Conservation (phyloP, 2,329 filamentous ascomycete genomes). For the Clarireedia paspali region DNA sequence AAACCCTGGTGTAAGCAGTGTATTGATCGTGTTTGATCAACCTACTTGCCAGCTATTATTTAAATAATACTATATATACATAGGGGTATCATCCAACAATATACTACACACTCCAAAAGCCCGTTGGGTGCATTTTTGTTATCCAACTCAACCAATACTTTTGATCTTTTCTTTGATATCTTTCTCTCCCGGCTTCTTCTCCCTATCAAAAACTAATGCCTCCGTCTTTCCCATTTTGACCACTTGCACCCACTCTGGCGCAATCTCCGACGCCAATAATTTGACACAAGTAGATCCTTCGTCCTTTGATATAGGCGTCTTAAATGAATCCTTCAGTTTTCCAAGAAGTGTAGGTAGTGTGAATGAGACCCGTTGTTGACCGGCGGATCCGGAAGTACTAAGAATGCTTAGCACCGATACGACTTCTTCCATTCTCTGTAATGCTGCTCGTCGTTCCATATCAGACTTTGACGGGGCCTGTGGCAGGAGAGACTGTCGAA, state of each 20-base stretch:
- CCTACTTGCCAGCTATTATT: background rate
- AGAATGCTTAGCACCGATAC: constrained; percentile 61
- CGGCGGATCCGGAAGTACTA: constrained; percentile 42
- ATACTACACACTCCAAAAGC: background rate
- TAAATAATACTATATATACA: background rate
- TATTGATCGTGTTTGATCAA: background rate
- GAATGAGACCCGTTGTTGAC: constrained; percentile 54
- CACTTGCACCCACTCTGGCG: constrained; percentile 42
- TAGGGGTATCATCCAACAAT: constrained; percentile 3
- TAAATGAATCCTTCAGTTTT: constrained; percentile 60
- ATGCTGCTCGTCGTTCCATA: constrained; percentile 53
- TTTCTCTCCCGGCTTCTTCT: constrained; percentile 22
- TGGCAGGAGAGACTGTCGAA: constrained; percentile 38
- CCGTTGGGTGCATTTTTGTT: background rate
- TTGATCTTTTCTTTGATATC: constrained; percentile 23
- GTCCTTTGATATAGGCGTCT: constrained; percentile 36
- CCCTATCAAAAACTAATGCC: constrained; percentile 37
- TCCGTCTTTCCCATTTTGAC: constrained; percentile 37
- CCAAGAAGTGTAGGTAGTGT: constrained; percentile 54
- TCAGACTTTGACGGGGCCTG: constrained; percentile 44
- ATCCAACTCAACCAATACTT: constrained; percentile 8
- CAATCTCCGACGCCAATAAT: constrained; percentile 38
- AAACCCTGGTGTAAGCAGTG: background rate
- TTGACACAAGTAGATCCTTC: constrained; percentile 41
- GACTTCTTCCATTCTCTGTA: constrained; percentile 62